Evolutionary conservation across 2,329 filamentous ascomycete genomes (phyloP).

Genomic region (Ophiosphaerella korrae): DNA sequence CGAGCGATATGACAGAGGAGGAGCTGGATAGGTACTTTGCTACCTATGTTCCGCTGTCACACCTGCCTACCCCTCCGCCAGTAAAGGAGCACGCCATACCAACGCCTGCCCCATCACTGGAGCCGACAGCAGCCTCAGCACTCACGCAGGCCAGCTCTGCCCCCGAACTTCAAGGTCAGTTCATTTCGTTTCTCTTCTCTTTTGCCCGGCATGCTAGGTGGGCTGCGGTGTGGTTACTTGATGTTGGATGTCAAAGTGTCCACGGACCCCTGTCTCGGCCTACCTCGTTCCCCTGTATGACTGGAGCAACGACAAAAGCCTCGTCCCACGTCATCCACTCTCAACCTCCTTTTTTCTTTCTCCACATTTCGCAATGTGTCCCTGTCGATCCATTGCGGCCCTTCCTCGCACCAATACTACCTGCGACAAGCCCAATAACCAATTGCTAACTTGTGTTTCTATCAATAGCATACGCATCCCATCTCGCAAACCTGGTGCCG

Average conservation of each 20-base stretch:
- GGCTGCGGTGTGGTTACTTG: no score
- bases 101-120: slow-evolving; percentile 11
- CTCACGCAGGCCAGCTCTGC: slow-evolving; percentile 3
- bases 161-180: slow-evolving; percentile 40
- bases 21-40: slow-evolving; percentile 48
- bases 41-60: slow-evolving; percentile 46
- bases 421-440: neutral
- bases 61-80: slow-evolving; percentile 49
- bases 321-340: slow-evolving; percentile 18
- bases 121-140: slow-evolving; percentile 5
- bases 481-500: slow-evolving; percentile 46
- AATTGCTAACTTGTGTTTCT: slow-evolving; percentile 6
- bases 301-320: neutral
- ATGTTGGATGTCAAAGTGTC: slow-evolving; percentile 19
- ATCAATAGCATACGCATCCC: slow-evolving; percentile 40
- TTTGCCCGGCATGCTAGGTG: neutral
- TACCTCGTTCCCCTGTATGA: slow-evolving; percentile 27
- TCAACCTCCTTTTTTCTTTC: slow-evolving; percentile 9
- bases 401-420: neutral
- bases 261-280: slow-evolving; percentile 15
- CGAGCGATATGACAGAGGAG: slow-evolving; percentile 44
- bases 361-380: slow-evolving; percentile 6
- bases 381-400: slow-evolving; percentile 27
- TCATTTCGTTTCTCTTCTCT: slow-evolving; percentile 7
- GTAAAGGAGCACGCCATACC: slow-evolving; percentile 29